Evolutionary conservation across 2,329 filamentous ascomycete species (phyloP).

Genomic region (Aspergillus viridinutans): DNA sequence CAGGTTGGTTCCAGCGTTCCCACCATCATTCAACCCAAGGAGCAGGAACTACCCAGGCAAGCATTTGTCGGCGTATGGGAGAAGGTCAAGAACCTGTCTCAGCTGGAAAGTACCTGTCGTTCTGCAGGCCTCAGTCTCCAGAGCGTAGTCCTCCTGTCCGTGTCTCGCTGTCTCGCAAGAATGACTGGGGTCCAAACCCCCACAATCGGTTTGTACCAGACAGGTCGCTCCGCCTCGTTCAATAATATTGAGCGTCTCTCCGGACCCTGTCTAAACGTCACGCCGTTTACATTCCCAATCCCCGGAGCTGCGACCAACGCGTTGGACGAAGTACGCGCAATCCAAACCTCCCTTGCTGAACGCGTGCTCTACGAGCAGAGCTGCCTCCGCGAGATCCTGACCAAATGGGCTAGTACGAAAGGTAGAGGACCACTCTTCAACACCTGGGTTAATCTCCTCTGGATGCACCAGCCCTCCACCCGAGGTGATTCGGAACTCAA

Average conservation of each 20-base stretch:
- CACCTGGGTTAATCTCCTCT: slow-evolving; percentile 31
- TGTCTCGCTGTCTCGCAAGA: slow-evolving; percentile 22
- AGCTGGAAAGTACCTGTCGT: slow-evolving; percentile 18
- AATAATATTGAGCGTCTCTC: slow-evolving; percentile 21
- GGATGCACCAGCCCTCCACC: slow-evolving; percentile 17
- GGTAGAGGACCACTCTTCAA: slow-evolving; percentile 23
- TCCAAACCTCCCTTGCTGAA: slow-evolving; percentile 23
- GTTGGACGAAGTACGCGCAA: slow-evolving; percentile 9
- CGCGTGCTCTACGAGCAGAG: slow-evolving; percentile 28
- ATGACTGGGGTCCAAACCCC: slow-evolving; percentile 17
- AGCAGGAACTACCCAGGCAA: slow-evolving; percentile 3
- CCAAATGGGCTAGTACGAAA: slow-evolving; percentile 13
- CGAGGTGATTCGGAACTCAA: slow-evolving; percentile 2
- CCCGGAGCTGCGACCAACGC: neutral
- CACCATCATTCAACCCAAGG: slow-evolving; percentile 17
- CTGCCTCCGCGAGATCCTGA: slow-evolving; percentile 20
- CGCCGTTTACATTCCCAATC: slow-evolving; percentile 21
- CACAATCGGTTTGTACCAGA: slow-evolving; percentile 30
- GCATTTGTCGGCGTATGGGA: slow-evolving; percentile 22
- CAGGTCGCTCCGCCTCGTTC: slow-evolving; percentile 27
- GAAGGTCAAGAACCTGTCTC: slow-evolving; percentile 19
- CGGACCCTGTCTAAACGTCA: slow-evolving; percentile 30
- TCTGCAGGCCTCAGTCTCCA: slow-evolving; percentile 20
- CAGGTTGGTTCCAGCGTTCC: slow-evolving; percentile 10
- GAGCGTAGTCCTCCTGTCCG: slow-evolving; percentile 25